Evolutionary conservation across 768 basidiomycete species (phyloP), one percentile per base, ranked within the genome.

Genomic region (Rhizopogon vulgaris): DNA sequence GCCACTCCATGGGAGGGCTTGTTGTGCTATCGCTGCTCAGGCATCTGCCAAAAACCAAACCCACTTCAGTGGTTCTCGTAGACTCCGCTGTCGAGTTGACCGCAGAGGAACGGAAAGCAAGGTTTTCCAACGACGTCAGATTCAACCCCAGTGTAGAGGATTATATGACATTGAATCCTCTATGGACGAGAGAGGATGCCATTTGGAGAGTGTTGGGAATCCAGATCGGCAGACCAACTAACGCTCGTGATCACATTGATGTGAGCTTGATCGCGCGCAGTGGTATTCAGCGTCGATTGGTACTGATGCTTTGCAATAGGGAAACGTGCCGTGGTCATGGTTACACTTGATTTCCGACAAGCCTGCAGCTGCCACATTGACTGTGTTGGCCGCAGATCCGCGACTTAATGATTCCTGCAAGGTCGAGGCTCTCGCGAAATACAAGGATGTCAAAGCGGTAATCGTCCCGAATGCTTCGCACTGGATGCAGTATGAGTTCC

Each of bases 401-500:
- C 43, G 40, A 6, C 41, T 57, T 15, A 22, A 52, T 1, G 59
- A 52, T 12, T 45, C 28, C 10, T 56, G 39, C 40, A 50, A 52
- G 38, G 15, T 51, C 28, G 54, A 56, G 8, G 49, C 37, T 38
- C 36, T 54, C 28, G 22, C 48, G 36, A 48, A 48, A 4, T 42
- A 47, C 50, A 32, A 58, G 30, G 32, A 51, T 11, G 40, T 61
- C 30, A 55, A 52, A 41, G 17, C 48, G 34, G 41, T 53, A 22
- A 24, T 48, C 25, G 55, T 57, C n/a, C 41, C 42, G 5, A 38
- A 41, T 37, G 52, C 61, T 3, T 48, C 48, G 14, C 58, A 60
- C 43, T 63, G 58, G 60, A 62, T 51, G 24, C 61, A 60, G 37
- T 37, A 52, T 11, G 57, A 56, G 6, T 57, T 60, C n/a, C 58